These are phyloP conservation scores for Trichoderma endophyticum DNA, from an alignment of 2,329 filamentous ascomycete genomes.

Conservation along the genomic window DNA sequence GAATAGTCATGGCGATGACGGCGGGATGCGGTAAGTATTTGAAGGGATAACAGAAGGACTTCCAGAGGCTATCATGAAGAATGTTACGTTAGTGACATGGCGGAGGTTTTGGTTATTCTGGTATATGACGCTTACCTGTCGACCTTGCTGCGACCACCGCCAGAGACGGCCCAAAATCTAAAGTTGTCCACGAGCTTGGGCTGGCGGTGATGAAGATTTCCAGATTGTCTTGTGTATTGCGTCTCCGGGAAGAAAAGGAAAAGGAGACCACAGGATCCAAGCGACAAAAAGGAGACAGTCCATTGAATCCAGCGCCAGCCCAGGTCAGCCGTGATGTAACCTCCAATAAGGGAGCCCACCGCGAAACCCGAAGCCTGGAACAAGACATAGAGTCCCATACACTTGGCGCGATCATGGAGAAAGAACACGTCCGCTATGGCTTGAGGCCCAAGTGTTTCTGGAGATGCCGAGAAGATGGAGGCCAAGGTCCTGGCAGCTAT, in stretches of 20 bases:
- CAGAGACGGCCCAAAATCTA: neutral
- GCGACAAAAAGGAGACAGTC: neutral
- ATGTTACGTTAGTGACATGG: neutral
- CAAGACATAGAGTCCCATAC: neutral
- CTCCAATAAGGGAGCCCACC: neutral
- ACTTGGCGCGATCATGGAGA: neutral
- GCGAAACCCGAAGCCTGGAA: conserved; percentile 7
- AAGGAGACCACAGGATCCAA: neutral
- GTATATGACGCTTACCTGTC: neutral
- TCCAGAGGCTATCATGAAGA: neutral
- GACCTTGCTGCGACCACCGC: conserved; percentile 1
- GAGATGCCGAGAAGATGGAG: conserved; percentile 1
- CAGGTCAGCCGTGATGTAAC: neutral
- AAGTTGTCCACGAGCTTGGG: neutral
- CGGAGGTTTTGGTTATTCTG: rapidly evolving
- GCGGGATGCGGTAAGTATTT: conserved; percentile 1
- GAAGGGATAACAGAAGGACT: neutral
- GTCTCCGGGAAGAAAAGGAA: conserved; percentile 7
- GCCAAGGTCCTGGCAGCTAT: conserved; percentile 1
- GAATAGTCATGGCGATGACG: neutral
- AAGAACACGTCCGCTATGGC: neutral
- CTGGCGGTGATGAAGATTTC: neutral
- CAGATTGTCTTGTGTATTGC: conserved; percentile 3
- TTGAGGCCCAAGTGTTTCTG: conserved; percentile 1
- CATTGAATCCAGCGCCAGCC: conserved; percentile 11